Evolutionary conservation across 2,329 filamentous ascomycete species (phyloP), one percentile per base, ranked within the genome.

Genomic region (Colletotrichum lentis): DNA sequence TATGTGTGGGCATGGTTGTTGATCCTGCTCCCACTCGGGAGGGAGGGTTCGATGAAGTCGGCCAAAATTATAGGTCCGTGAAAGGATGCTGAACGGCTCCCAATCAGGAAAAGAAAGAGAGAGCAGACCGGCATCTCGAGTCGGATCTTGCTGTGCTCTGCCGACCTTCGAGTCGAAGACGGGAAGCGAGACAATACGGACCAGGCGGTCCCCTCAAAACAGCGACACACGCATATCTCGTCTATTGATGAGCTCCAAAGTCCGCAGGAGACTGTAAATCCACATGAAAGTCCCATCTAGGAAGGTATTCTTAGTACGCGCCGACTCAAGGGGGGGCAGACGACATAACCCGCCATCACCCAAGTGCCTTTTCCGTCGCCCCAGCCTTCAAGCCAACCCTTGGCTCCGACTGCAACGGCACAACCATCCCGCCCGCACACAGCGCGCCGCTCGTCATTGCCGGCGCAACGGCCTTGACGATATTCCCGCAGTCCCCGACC

Each of bases 401-500:
- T 4, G 67, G 54, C 41, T 71, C 69, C 37, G 24, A 54, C 50
- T 62, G 60, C 39, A 69, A 49, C 22, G 67, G 54, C 39, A 47
- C 55, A 8, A 71, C 73, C 66, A 76, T 70, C 0, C 77, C 78
- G 7, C 56, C 67, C 5, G 70, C 77, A 7, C 72, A 73, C 41
- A 78, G 69, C 1, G 66, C 68, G 0, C 77, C 77, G 73, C 73
- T 76, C 3, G 72, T 44, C 60, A 73, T 64, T 0, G 78, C 79
- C 66, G 73, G 67, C 31, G 74, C 24, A 0, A 74, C 75, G 5
- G 72, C 73, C 71, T 72, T 77, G 56, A 79, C 71, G 65, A 72
- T 67, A 11, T 75, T 75, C 12, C 74, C 76, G 60, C 78, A 81
- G 74, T 89, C 86, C 0, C 86, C 86, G 1, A 78, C 83, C 0